Conservation (phyloP, 495 filamentous ascomycete genomes). For the Baudoinia panamericana region DNA sequence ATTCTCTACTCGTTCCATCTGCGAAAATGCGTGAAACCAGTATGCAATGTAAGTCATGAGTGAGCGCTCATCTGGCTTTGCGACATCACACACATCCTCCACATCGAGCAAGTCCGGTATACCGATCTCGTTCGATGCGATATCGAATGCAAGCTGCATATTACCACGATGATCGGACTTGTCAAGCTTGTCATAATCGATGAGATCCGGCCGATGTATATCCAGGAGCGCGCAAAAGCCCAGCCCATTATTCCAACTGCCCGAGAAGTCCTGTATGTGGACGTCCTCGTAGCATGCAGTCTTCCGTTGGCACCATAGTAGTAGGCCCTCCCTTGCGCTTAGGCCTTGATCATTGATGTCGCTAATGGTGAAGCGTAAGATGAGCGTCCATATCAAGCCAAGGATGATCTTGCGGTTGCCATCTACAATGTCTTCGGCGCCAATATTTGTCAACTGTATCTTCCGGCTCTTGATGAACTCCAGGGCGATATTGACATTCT, state of each 20-base stretch:
- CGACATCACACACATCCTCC: conserved; percentile 94
- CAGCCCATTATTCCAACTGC: conserved; percentile 92
- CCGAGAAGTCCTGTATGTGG: conserved; percentile 82
- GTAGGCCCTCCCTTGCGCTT: conserved; percentile 89
- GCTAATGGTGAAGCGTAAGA: conserved; percentile 93
- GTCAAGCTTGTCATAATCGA: conserved; percentile 88
- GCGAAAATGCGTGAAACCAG: conserved; percentile 98
- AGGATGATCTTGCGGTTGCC: conserved; percentile 96
- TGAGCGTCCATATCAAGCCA: conserved; percentile 93
- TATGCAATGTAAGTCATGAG: conserved; percentile 99
- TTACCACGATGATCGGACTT: conserved; percentile 92
- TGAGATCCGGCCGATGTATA: conserved; percentile 91
- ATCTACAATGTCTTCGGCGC: conserved; percentile 95
- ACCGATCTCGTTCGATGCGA: conserved; percentile 89
- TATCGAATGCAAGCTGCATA: conserved; percentile 94
- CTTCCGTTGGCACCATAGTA: conserved; percentile 96
- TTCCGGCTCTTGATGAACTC: conserved; percentile 82
- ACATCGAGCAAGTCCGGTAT: conserved; percentile 93
- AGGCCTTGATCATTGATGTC: conserved; percentile 97
- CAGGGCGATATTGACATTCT: conserved; percentile 93
- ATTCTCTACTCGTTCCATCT: conserved; percentile 95
- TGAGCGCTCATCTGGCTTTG: conserved; percentile 86
- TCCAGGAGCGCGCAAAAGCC: conserved; percentile 94
- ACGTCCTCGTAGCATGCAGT: conserved; percentile 97
- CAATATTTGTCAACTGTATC: conserved; percentile 97